Conservation (phyloP, 768 basidiomycete species). For the Hericium erinaceus region DNA sequence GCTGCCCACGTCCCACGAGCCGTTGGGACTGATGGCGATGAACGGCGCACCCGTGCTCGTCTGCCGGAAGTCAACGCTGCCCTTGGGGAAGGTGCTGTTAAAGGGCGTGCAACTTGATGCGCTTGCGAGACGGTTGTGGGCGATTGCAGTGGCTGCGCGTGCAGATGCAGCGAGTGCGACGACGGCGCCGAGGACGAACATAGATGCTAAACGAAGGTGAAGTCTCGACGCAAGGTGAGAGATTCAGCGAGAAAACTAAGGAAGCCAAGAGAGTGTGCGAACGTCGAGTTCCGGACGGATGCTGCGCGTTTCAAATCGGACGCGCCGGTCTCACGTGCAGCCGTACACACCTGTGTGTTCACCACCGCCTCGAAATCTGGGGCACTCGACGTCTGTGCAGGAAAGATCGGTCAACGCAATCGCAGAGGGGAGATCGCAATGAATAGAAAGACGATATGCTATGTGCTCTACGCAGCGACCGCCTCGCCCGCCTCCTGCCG, state of each 20-base stretch:
- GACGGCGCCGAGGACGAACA: neutral
- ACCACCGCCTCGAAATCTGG: too few relatives aligned
- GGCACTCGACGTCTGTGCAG: too few relatives aligned
- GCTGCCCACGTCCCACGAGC: conserved; percentile 19
- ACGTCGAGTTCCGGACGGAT: too few relatives aligned
- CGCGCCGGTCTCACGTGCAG: too few relatives aligned
- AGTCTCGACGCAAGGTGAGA: too few relatives aligned
- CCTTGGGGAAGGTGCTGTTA: conserved; percentile 16
- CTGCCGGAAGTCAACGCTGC: conserved; percentile 8
- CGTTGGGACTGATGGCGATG: conserved; percentile 20
- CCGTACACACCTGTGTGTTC: too few relatives aligned
- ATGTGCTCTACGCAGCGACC: neutral
- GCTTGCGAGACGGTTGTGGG: neutral
- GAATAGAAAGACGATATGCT: too few relatives aligned
- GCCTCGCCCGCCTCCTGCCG: conserved; percentile 5
- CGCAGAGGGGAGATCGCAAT: too few relatives aligned
- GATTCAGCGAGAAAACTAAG: too few relatives aligned
- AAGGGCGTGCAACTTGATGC: conserved; percentile 20
- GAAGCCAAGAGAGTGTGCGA: too few relatives aligned
- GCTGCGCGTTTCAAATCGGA: too few relatives aligned
- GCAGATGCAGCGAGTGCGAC: neutral
- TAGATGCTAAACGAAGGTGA: neutral
- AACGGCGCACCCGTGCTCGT: conserved; percentile 14
- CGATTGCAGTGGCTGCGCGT: neutral
- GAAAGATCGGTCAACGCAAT: too few relatives aligned